phyloP scores from a whole-genome alignment of 164 flowering plant genomes.

The grape (Vitis vinifera) region DNA sequence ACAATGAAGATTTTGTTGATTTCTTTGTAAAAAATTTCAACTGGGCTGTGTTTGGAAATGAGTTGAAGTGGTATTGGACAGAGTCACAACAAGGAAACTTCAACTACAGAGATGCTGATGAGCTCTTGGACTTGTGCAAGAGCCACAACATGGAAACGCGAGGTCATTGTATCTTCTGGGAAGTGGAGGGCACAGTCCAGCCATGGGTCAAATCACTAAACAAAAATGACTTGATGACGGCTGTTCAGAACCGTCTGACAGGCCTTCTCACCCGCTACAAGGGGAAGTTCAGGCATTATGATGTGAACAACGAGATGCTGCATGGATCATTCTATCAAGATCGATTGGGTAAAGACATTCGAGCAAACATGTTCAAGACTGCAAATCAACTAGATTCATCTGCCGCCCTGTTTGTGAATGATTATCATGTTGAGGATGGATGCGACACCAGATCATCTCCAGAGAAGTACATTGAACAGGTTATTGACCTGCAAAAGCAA shows the following conservation, averaged over 20 bases:
- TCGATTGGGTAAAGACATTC: slow-evolving; percentile 63
- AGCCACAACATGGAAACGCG: slow-evolving; percentile 56
- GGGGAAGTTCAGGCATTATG: slow-evolving; percentile 85
- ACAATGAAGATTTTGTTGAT: slow-evolving; percentile 84
- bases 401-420: slow-evolving; percentile 79
- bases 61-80: slow-evolving; percentile 93
- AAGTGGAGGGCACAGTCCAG: slow-evolving; percentile 67
- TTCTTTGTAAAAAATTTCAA: slow-evolving; percentile 81
- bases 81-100: slow-evolving; percentile 79
- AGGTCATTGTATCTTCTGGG: slow-evolving; percentile 99
- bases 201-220: slow-evolving; percentile 64
- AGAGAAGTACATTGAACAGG: slow-evolving; percentile 76
- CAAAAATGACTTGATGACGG: slow-evolving; percentile 55
- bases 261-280: slow-evolving; percentile 82
- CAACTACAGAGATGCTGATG: slow-evolving; percentile 92
- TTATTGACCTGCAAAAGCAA: slow-evolving; percentile 71
- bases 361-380: slow-evolving; percentile 81
- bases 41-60: slow-evolving; percentile 95
- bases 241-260: slow-evolving; percentile 75
- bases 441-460: slow-evolving; percentile 71
- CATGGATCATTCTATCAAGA: slow-evolving; percentile 92
- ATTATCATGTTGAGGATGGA: slow-evolving; percentile 92
- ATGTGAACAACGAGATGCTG: slow-evolving; percentile 94
- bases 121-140: slow-evolving; percentile 57
- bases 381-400: slow-evolving; percentile 79